Evolutionary conservation across 805 yeast species (phyloP).

Genomic region (Huiozyma sinensis): DNA sequence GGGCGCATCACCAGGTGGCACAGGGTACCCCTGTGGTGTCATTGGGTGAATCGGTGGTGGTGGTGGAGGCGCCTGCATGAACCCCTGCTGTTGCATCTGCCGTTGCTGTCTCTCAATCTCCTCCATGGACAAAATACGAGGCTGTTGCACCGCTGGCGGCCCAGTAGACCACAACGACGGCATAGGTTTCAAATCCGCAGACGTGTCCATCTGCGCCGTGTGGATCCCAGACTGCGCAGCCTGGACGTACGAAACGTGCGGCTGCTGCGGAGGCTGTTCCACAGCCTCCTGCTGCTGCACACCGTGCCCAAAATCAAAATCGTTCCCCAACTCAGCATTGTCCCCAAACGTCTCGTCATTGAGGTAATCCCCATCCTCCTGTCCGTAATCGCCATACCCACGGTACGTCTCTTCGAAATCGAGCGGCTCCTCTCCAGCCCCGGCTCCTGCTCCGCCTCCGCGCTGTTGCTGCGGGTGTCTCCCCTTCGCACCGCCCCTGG

Average conservation of each 20-base stretch:
- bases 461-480: conserved; percentile 1
- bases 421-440: conserved; percentile 28
- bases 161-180: conserved; percentile 48
- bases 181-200: conserved; percentile 47
- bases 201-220: conserved; percentile 8
- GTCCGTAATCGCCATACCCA: conserved; percentile 61
- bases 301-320: conserved; percentile 29
- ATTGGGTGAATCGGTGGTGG: conserved; percentile 2
- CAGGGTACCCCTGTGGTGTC: conserved; percentile 4
- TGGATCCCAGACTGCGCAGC: conserved; percentile 20
- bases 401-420: conserved; percentile 81
- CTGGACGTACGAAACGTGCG: conserved; percentile 18
- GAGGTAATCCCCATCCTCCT: conserved; percentile 57
- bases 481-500: background rate
- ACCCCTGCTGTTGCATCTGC: conserved; percentile 20
- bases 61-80: conserved; percentile 13
- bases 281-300: conserved; percentile 5
- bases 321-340: conserved; percentile 24
- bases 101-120: conserved; percentile 62
- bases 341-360: conserved; percentile 27
- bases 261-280: background rate
- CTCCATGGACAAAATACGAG: conserved; percentile 52
- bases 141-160: conserved; percentile 3
- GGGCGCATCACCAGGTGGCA: conserved; percentile 7
- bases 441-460: background rate